Percentiles rank a stretch among this genome's conserved stretches.
Evolutionary conservation across 139 green algal genomes (phyloP).

Genomic region (Tetradesmus obliquus): DNA sequence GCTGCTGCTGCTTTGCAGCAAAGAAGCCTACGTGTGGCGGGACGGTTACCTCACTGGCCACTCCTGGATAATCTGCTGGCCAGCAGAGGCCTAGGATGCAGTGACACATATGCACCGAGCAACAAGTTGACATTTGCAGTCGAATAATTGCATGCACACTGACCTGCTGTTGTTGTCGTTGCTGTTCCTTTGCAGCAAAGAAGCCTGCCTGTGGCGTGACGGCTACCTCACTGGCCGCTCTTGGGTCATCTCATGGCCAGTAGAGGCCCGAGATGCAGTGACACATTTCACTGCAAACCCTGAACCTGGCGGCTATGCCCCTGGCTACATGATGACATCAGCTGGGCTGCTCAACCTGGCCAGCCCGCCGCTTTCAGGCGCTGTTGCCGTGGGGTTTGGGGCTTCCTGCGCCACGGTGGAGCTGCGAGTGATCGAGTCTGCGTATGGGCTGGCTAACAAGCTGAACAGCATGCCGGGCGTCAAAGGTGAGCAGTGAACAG

Average conservation of each 20-base stretch:
- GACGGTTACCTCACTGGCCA: too few species aligned
- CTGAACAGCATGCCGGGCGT: slow-evolving; percentile 20
- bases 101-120: too few species aligned
- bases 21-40: not conserved
- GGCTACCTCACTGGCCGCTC: not conserved
- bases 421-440: not conserved
- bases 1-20: slow-evolving; percentile 23
- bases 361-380: not conserved
- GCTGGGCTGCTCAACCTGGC: not conserved
- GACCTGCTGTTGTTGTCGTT: too few species aligned
- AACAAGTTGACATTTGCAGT: too few species aligned
- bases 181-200: too few species aligned
- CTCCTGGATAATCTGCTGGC: too few species aligned
- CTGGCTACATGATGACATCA: not conserved
- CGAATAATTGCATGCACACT: too few species aligned
- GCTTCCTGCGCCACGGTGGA: slow-evolving; percentile 10
- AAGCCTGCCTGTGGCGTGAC: too few species aligned
- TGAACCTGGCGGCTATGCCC: not conserved
- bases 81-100: too few species aligned
- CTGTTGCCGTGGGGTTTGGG: not conserved
- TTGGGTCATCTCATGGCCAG: slow-evolving; percentile 3
- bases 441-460: slow-evolving; percentile 22
- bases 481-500: not conserved
- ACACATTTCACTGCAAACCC: not conserved
- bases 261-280: not conserved